Evolutionary conservation across 2,329 filamentous ascomycete genomes (phyloP), one percentile per base, ranked within the genome.

Genomic region (Alternaria dauci): DNA sequence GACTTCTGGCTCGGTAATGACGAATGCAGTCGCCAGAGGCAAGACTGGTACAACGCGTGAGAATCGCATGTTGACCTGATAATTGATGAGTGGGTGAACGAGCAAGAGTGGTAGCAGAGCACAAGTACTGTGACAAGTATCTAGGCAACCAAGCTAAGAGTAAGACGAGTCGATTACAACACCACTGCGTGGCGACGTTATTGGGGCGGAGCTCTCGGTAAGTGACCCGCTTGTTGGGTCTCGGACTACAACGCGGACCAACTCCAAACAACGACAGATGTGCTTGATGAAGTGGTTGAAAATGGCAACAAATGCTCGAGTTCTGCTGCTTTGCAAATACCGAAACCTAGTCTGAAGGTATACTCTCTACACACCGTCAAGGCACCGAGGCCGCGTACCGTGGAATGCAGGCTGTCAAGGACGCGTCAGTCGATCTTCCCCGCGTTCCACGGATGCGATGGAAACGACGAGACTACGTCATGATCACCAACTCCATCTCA

Each of bases 1-100:
- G 20, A 85, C 76, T 55, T 83, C 71, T 63, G 84, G 79, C 48
- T 85, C 80, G 16, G 85, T 84, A 50, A 88, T 77, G 59, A 87
- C 83, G 54, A 87, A 81, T 26, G 85, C 85, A 53, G 83, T 77
- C 63, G 81, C 76, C 51, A 84, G 64, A 30, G 83, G 82, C 67
- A 82, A 81, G 51, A 86, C 76, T 58, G 84, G 81, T 62, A 87
- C 71, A 44, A 86, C 66, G 48, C 77, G 76, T 52, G 76, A 74
- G 71, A 84, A 76, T 77, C 81, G 85, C 84, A 86, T 86, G 44
- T 62, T 79, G 66, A 50, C 36, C 55, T 55, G 36, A 61, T 50
- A 34, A 30, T 38, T 23, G 57, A 38, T 62, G 44, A 38, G 52
- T 44, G 47, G 53, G 48, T 53, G 39, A 50, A 59, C 44, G 52